Percentiles rank a stretch among this genome's conserved stretches.
phyloP scores from a whole-genome alignment of 345 rosid species.

The Turritis glabra region DNA sequence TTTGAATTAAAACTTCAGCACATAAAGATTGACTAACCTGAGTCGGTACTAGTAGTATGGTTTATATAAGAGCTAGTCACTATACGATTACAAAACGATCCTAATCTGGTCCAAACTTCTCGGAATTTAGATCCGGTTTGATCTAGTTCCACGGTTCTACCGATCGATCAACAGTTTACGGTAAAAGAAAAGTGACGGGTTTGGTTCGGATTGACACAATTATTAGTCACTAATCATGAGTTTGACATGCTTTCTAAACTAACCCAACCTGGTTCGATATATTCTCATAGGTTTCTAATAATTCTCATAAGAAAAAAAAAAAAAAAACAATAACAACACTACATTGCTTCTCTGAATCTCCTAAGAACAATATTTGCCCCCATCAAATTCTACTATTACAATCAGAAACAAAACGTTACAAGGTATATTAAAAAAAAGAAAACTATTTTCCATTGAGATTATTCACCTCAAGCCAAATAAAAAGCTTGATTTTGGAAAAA shows the following conservation, averaged over 20 bases:
- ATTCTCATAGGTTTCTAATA: neutral
- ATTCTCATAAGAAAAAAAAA: neutral
- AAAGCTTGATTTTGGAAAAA: conserved; percentile 10
- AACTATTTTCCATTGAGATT: conserved; percentile 1
- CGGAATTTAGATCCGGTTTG: neutral
- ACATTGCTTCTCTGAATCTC: conserved; percentile 6
- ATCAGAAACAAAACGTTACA: neutral
- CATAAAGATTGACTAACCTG: neutral
- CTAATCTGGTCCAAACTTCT: neutral
- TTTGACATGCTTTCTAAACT: neutral
- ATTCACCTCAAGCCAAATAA: conserved; percentile 21
- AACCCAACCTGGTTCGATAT: neutral
- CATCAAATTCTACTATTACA: conserved; percentile 19
- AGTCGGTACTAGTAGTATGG: neutral
- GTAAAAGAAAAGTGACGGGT: no score
- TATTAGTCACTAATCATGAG: neutral
- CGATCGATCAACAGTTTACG: neutral
- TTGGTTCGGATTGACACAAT: no score
- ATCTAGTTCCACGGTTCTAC: neutral
- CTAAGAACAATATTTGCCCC: conserved; percentile 7
- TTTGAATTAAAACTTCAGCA: neutral
- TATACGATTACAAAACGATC: neutral
- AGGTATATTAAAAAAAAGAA: neutral
- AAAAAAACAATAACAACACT: no score
- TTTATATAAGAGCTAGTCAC: neutral